Conservation (phyloP, 495 filamentous ascomycete genomes). For the Elasticomyces elasticus region DNA sequence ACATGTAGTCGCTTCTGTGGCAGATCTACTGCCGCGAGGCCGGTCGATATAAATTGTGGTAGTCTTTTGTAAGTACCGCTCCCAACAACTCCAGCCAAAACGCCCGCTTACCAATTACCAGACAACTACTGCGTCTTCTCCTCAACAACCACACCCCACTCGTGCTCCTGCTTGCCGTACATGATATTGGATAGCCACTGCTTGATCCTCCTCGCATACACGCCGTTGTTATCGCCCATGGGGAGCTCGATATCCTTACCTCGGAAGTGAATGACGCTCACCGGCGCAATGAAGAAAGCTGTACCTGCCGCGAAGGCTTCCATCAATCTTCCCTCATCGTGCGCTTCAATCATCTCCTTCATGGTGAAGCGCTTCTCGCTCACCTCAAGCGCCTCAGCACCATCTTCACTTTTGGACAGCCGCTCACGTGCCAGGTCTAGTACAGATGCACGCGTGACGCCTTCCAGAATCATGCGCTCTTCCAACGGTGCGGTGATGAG, state of each 20-base stretch:
- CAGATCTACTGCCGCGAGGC: neutral
- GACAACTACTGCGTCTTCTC: conserved; percentile 5
- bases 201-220: conserved; percentile 62
- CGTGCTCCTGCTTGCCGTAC: conserved; percentile 70
- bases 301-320: conserved; percentile 85
- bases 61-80: neutral
- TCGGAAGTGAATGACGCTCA: conserved; percentile 62
- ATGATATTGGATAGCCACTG: conserved; percentile 72
- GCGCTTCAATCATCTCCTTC: conserved; percentile 61
- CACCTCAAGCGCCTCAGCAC: conserved; percentile 53
- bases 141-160: conserved; percentile 64
- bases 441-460: conserved; percentile 69
- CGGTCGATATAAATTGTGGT: neutral
- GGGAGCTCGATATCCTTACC: conserved; percentile 58
- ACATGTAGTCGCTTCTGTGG: no score
- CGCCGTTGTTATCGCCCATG: conserved; percentile 47
- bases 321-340: conserved; percentile 62
- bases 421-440: conserved; percentile 60
- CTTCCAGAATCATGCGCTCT: conserved; percentile 73
- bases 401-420: conserved; percentile 31
- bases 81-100: neutral
- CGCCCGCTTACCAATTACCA: neutral
- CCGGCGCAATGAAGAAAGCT: conserved; percentile 76
- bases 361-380: conserved; percentile 76
- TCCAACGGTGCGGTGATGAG: conserved; percentile 75